Percentiles rank a stretch among this genome's conserved stretches.
Conservation (phyloP, 2,329 filamentous ascomycete genomes). For the Neophaeococcomyces aloes region DNA sequence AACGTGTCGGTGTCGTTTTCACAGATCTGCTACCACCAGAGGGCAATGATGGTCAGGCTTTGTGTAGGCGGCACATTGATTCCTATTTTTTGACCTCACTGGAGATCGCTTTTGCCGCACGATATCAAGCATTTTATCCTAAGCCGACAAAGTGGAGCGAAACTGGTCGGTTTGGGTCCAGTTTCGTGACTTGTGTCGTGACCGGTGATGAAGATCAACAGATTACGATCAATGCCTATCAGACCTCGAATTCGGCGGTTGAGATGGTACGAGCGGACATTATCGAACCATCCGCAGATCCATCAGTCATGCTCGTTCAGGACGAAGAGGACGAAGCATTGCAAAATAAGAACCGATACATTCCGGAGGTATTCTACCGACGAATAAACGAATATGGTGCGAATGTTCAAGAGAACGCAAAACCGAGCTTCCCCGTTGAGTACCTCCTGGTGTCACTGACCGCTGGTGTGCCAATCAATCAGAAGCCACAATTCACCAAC, state of each 20-base stretch:
- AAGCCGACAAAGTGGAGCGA: slow-evolving; percentile 96
- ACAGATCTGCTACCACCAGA: slow-evolving; percentile 82
- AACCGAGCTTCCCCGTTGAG: slow-evolving; percentile 90
- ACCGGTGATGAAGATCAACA: slow-evolving; percentile 84
- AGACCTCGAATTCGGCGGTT: slow-evolving; percentile 87
- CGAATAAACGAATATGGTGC: slow-evolving; percentile 92
- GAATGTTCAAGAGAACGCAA: slow-evolving; percentile 94
- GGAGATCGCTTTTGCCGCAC: slow-evolving; percentile 79
- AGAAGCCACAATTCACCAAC: slow-evolving; percentile 62
- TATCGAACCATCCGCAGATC: slow-evolving; percentile 87
- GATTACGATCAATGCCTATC: slow-evolving; percentile 83
- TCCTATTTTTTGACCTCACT: slow-evolving; percentile 90
- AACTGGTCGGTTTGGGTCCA: slow-evolving; percentile 83
- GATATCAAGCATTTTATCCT: slow-evolving; percentile 77
- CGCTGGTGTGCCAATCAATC: slow-evolving; percentile 80
- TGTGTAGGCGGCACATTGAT: slow-evolving; percentile 93
- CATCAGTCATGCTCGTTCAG: slow-evolving; percentile 85
- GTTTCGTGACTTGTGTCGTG: slow-evolving; percentile 92
- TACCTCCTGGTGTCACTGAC: slow-evolving; percentile 93
- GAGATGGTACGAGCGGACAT: slow-evolving; percentile 96
- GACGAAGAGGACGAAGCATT: slow-evolving; percentile 73
- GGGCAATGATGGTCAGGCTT: slow-evolving; percentile 67
- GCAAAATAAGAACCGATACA: slow-evolving; percentile 65
- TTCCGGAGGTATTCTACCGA: slow-evolving; percentile 94
- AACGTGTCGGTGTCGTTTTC: slow-evolving; percentile 87